phyloP scores from a whole-genome alignment of 352 stramenopile genomes.

The Globisporangium paddicum region DNA sequence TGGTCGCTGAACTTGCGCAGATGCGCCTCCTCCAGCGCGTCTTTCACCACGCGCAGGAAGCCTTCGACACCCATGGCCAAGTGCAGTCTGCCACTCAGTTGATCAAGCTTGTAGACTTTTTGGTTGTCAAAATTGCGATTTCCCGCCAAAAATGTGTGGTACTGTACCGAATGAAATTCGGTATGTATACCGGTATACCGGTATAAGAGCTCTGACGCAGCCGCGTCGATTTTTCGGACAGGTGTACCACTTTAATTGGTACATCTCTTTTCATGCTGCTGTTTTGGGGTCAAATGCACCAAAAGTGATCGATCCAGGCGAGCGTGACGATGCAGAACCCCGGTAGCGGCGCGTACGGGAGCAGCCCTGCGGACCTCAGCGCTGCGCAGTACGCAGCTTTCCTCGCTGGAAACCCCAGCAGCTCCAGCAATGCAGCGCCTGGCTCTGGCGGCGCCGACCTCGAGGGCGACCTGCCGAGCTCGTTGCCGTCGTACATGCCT shows the following conservation, averaged over 20 bases:
- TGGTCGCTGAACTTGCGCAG: slow-evolving; percentile 46
- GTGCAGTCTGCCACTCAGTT: too few relatives aligned
- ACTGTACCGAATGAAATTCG: not conserved
- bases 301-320: not conserved
- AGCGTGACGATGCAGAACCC: slow-evolving; percentile 17
- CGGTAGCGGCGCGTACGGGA: slow-evolving; percentile 10
- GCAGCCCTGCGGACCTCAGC: slow-evolving; percentile 4
- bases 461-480: slow-evolving; percentile 62
- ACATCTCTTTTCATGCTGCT: not conserved
- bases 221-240: slow-evolving; percentile 10
- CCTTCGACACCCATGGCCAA: slow-evolving; percentile 58
- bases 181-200: not conserved
- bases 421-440: not conserved
- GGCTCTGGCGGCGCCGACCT: slow-evolving; percentile 11
- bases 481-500: slow-evolving; percentile 74
- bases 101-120: not conserved
- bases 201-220: too few relatives aligned
- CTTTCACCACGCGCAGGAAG: slow-evolving; percentile 54
- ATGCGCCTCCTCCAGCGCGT: slow-evolving; percentile 47
- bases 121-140: not conserved
- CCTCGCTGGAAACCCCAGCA: slow-evolving; percentile 3
- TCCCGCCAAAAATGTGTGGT: not conserved
- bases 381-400: slow-evolving; percentile 12
- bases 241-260: not conserved
- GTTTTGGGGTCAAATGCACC: not conserved